Evolutionary conservation across 2,329 filamentous ascomycete genomes (phyloP).

Genomic region (Chrysoporthe austroafricana): DNA sequence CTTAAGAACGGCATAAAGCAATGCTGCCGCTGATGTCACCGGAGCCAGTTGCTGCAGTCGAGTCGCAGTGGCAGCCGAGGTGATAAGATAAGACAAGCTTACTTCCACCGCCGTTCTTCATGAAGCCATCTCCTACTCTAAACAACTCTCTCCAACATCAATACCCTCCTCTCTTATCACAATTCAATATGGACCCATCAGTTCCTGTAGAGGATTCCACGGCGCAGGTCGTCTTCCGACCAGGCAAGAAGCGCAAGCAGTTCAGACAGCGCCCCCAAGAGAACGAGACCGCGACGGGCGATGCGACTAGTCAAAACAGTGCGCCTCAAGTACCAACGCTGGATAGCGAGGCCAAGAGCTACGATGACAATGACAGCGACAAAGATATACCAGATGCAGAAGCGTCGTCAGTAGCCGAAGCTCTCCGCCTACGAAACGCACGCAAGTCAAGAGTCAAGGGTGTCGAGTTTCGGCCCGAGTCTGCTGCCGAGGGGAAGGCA

Average conservation of each 20-base stretch:
- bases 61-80: neutral
- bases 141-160: neutral
- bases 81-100: constrained; percentile 28
- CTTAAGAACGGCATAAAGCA: neutral
- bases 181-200: constrained; percentile 32
- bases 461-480: constrained; percentile 56
- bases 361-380: constrained; percentile 24
- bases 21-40: constrained; percentile 14
- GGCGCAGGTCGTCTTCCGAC: constrained; percentile 55
- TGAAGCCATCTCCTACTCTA: neutral
- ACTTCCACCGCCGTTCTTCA: constrained; percentile 12
- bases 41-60: neutral
- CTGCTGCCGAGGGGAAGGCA: constrained; percentile 32
- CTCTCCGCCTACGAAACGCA: constrained; percentile 56
- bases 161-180: neutral
- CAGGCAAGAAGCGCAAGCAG: constrained; percentile 62
- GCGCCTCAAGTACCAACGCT: constrained; percentile 16
- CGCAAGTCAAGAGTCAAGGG: constrained; percentile 56
- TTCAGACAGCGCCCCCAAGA: constrained; percentile 55
- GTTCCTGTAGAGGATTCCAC: constrained; percentile 27
- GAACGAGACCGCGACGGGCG: constrained; percentile 7
- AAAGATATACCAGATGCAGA: constrained; percentile 29
- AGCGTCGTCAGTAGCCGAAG: constrained; percentile 52
- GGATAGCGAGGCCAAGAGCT: constrained; percentile 25
- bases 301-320: constrained; percentile 12